These are phyloP conservation scores for Calonectria leucothoes DNA, from an alignment of 2,329 filamentous ascomycete species.

Conservation along the genomic window DNA sequence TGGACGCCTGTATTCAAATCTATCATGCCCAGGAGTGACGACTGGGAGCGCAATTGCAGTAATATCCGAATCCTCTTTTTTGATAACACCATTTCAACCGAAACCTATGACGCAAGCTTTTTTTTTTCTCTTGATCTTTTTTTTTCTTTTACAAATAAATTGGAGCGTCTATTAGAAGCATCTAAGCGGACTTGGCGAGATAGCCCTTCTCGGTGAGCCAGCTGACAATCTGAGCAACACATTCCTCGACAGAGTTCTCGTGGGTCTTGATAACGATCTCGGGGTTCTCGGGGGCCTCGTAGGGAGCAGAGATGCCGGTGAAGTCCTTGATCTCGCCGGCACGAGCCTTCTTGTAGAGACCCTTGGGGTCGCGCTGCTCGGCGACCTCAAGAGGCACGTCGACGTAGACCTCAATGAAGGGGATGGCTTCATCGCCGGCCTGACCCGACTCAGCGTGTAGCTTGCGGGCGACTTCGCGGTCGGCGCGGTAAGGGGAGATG, in stretches of 20 bases:
- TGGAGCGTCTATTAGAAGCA: not conserved
- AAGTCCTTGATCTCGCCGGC: constrained; percentile 97
- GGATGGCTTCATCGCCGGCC: constrained; percentile 74
- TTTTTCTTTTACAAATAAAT: not conserved
- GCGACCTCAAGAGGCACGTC: constrained; percentile 92
- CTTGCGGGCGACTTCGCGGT: constrained; percentile 83
- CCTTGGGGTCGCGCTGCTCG: constrained; percentile 96
- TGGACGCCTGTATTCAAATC: constrained; percentile 46
- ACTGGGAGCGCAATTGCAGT: constrained; percentile 38
- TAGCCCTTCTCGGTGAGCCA: constrained; percentile 79
- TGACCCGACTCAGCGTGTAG: constrained; percentile 73
- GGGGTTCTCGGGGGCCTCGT: constrained; percentile 86
- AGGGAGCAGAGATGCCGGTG: constrained; percentile 94
- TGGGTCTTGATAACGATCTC: constrained; percentile 91
- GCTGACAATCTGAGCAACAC: constrained; percentile 83
- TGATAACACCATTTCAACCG: constrained; percentile 19
- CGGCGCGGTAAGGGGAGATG: constrained; percentile 93
- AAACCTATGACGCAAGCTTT: constrained; percentile 16
- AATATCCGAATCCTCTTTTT: constrained; percentile 41
- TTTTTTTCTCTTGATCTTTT: not conserved
- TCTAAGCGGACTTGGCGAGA: constrained; percentile 45
- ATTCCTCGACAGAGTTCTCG: constrained; percentile 87
- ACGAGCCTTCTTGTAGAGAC: constrained; percentile 95
- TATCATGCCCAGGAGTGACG: constrained; percentile 38
- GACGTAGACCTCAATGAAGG: constrained; percentile 94